phyloP scores from a whole-genome alignment of 306 rosid genomes.

The Quillaja saponaria region DNA sequence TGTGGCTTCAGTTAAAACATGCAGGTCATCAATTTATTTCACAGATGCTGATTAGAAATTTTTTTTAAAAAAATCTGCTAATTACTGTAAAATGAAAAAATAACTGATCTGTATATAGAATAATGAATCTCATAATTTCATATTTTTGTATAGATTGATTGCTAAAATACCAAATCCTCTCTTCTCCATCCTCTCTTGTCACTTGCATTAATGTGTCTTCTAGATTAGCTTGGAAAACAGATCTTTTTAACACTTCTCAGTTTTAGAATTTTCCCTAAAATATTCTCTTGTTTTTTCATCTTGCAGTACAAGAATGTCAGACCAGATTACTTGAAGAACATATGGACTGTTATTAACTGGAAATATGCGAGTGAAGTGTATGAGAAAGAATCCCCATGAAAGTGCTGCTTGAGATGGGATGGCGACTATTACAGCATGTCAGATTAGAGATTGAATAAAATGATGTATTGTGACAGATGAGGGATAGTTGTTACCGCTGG shows the following conservation, averaged over 20 bases:
- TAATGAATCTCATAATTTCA: too few species aligned
- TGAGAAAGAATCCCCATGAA: slow-evolving; percentile 56
- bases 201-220: background rate
- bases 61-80: background rate
- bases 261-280: slow-evolving; percentile 28
- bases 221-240: background rate
- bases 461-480: slow-evolving; percentile 21
- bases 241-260: slow-evolving; percentile 8
- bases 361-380: slow-evolving; percentile 68
- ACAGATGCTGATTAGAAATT: background rate
- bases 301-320: slow-evolving; percentile 96
- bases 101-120: background rate
- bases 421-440: slow-evolving; percentile 13
- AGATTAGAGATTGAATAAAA: slow-evolving; percentile 34
- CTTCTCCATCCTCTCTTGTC: background rate
- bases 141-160: background rate
- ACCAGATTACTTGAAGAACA: slow-evolving; percentile 95
- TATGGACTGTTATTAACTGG: slow-evolving; percentile 96
- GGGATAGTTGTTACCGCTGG: background rate
- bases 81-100: too few species aligned
- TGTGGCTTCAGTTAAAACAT: background rate
- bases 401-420: slow-evolving; percentile 20
- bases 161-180: background rate
- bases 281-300: slow-evolving; percentile 28
- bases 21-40: background rate